Evolutionary conservation across 805 yeast species (phyloP).

Genomic region (Ogataea pini): DNA sequence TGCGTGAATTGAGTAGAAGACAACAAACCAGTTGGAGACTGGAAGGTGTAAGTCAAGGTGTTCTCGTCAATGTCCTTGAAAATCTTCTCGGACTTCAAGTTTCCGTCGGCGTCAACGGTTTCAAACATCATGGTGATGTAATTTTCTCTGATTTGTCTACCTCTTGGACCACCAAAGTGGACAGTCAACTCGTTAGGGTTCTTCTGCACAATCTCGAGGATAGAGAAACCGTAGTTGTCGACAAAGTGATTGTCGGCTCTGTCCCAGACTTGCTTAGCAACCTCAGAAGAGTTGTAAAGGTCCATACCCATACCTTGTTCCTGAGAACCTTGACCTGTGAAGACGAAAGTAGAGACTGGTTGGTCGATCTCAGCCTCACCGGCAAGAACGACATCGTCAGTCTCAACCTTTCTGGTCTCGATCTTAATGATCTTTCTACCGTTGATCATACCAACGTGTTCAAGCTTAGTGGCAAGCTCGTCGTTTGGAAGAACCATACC

Average conservation of each 20-base stretch:
- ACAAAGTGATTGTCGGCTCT: slow-evolving; percentile 94
- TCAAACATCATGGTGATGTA: slow-evolving; percentile 97
- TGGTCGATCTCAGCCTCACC: slow-evolving; percentile 99
- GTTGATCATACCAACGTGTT: slow-evolving; percentile 97
- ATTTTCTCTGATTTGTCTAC: slow-evolving; percentile 91
- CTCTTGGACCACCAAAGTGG: slow-evolving; percentile 97
- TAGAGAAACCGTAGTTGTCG: slow-evolving; percentile 94
- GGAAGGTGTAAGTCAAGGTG: slow-evolving; percentile 85
- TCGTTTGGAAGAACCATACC: slow-evolving; percentile 99
- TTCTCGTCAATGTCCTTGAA: slow-evolving; percentile 86
- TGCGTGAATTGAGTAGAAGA: slow-evolving; percentile 99
- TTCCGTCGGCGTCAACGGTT: slow-evolving; percentile 83
- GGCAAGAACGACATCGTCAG: slow-evolving; percentile 71
- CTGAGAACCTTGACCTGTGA: slow-evolving; percentile 99
- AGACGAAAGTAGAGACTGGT: slow-evolving; percentile 93
- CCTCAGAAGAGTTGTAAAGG: slow-evolving; percentile 83
- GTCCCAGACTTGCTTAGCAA: slow-evolving; percentile 96
- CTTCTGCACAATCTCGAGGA: slow-evolving; percentile 89
- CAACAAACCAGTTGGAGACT: slow-evolving; percentile 89
- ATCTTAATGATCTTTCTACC: slow-evolving; percentile 97
- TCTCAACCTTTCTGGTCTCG: slow-evolving; percentile 80
- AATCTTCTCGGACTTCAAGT: slow-evolving; percentile 86
- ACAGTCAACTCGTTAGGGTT: slow-evolving; percentile 95
- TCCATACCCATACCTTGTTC: slow-evolving; percentile 99
- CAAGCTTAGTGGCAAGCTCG: slow-evolving; percentile 78